Evolutionary conservation across 116 monocot genomes (phyloP).

Genomic region (Papilionanthe hybrid): DNA sequence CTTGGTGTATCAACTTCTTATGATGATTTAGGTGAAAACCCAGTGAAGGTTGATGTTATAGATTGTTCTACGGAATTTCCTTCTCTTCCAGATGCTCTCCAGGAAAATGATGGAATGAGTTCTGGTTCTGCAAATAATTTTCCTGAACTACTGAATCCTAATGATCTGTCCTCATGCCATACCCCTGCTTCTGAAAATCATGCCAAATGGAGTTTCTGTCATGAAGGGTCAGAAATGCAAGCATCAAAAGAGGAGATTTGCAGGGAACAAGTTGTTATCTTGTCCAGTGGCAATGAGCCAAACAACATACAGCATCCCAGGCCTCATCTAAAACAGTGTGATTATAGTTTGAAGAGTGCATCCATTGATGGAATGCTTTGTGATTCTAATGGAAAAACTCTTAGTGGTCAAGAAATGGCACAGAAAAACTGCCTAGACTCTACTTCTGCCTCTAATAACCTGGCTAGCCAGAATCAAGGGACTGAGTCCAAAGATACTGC

Average conservation of each 20-base stretch:
- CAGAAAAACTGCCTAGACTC: neutral
- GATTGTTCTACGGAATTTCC: slow-evolving; percentile 5
- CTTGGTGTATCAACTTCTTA: neutral
- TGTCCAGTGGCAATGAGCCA: slow-evolving; percentile 1
- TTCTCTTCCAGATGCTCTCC: slow-evolving; percentile 10
- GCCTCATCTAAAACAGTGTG: slow-evolving; percentile 6
- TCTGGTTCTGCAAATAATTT: neutral
- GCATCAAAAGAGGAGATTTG: neutral
- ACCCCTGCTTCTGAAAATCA: neutral
- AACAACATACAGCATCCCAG: neutral
- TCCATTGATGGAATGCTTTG: neutral
- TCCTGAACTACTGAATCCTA: neutral
- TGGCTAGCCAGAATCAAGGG: neutral
- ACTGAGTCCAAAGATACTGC: slow-evolving; percentile 2
- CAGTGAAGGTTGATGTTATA: neutral
- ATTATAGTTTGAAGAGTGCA: slow-evolving; percentile 1
- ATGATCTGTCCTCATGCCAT: neutral
- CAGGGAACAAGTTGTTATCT: neutral
- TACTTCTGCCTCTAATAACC: neutral
- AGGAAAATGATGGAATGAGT: neutral
- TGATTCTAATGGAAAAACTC: neutral
- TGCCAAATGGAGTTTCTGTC: neutral
- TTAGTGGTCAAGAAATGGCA: neutral
- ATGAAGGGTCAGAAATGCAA: neutral
- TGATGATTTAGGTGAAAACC: neutral